These are phyloP conservation scores for Diutina ranongensis DNA, from an alignment of 1,139 yeast genomes.

Conservation along the genomic window DNA sequence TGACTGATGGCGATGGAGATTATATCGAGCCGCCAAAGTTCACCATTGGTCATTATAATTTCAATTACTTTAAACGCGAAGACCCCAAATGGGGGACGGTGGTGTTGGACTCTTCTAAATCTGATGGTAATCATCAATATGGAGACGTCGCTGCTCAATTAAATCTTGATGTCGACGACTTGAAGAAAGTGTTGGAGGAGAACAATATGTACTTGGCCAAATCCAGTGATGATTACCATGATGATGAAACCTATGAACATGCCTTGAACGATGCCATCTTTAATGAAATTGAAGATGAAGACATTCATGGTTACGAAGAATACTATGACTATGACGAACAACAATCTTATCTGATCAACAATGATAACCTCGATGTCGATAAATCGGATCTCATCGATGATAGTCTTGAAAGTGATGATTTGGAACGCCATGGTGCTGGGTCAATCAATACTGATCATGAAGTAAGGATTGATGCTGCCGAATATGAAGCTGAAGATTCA, in stretches of 20 bases:
- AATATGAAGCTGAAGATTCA: background rate
- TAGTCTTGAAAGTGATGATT: background rate
- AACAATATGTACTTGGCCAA: background rate
- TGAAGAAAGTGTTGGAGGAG: background rate
- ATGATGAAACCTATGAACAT: background rate
- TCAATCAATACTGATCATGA: background rate
- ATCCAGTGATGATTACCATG: background rate
- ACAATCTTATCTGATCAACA: too few species aligned
- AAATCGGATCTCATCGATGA: background rate
- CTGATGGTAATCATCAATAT: background rate
- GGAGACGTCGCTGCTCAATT: background rate
- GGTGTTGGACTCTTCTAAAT: background rate
- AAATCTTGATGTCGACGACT: background rate
- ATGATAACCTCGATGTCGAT: too few species aligned
- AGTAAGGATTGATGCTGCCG: background rate
- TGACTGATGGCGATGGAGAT: slow-evolving; percentile 3
- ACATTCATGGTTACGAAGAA: too few species aligned
- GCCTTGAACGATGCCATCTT: too few species aligned
- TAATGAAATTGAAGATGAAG: background rate
- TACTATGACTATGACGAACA: too few species aligned
- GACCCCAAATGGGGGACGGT: background rate
- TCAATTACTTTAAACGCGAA: background rate
- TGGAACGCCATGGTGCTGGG: background rate
- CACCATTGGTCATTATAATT: background rate
- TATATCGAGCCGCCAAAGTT: background rate